Base-by-base conservation (phyloP, 768 basidiomycete species). In the Leucocoprinus leucothites region DNA sequence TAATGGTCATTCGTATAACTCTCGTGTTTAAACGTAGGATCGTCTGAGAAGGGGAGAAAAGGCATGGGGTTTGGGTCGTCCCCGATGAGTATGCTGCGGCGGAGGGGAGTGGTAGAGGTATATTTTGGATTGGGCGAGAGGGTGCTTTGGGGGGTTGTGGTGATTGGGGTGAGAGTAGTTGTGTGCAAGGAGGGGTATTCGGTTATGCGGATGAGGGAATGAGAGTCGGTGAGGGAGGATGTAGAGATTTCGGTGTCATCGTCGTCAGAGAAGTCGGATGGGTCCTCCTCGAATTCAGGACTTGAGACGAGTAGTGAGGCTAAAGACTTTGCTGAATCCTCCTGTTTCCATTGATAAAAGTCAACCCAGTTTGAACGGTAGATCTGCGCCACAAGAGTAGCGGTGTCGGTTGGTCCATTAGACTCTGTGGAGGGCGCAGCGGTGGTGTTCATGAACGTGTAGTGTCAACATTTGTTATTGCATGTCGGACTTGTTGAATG, bases 1-100 rank as follows among this genome's bases (percentile, higher is more conserved):
- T 86, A 79, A 3, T 78, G 71, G 13, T 61, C 38, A 13, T 38
- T 50, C 2, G 68, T 61, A 58, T 86, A 79, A 14, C 48, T 61
- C 2, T 43, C 26, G 31, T 65, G 67, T 48, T 81, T 60, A 58
- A 89, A 90, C 0, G 45, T 61, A 2, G 76, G 74, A 42, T 89
- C 86, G 60, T 89, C 86, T 0, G 79, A 73, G 50, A 81, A 81
- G 1, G 86, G 86, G 5, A 87, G 66, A 63, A 87, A 89, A 2
- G 74, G 72, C 74, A 38, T 38, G 3, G 38, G 38, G 14, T 38
- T 38, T 3, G 16, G 16, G 38, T 38, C 38, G 16, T 38, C 38
- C 6, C 38, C 38, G 7, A 38, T n/a, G 38, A 38, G 38, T 3
- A 38, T 38, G 38, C 38, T 38, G 9, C 38, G 38, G 9, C 38